phyloP scores from a whole-genome alignment of 768 basidiomycete species.

The Naganishia randhawae region DNA sequence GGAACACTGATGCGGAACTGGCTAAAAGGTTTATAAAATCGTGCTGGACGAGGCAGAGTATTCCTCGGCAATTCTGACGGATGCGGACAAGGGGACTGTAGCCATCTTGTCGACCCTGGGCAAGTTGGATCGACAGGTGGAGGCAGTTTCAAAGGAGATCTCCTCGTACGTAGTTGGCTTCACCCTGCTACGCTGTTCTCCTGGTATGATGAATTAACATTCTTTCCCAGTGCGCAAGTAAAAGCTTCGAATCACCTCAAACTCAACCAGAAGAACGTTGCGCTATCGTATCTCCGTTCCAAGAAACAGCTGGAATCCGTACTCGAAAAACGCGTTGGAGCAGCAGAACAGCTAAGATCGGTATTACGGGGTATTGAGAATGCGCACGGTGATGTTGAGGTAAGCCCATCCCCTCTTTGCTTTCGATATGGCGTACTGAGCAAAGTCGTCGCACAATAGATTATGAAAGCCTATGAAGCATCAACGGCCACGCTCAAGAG shows the following conservation, averaged over 20 bases:
- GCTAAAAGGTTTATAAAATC: constrained; percentile 74
- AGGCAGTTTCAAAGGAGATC: constrained; percentile 66
- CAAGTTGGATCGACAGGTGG: constrained; percentile 67
- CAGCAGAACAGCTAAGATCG: constrained; percentile 68
- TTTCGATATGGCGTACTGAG: background rate
- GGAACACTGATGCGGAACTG: background rate
- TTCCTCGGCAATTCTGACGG: constrained; percentile 58
- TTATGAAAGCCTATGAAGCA: constrained; percentile 78
- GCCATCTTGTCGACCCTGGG: constrained; percentile 70
- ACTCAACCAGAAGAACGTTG: constrained; percentile 67
- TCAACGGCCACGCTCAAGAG: constrained; percentile 72
- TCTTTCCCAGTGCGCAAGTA: constrained; percentile 59
- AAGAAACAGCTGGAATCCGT: constrained; percentile 77
- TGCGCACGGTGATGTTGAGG: constrained; percentile 84
- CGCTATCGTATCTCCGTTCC: constrained; percentile 71
- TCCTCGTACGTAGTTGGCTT: constrained; percentile 59
- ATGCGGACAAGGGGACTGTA: constrained; percentile 77
- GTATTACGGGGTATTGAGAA: constrained; percentile 79
- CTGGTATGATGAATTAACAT: background rate
- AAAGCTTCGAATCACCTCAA: constrained; percentile 66
- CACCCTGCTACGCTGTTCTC: background rate
- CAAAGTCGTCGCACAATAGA: constrained; percentile 54
- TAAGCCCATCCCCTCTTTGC: constrained; percentile 46
- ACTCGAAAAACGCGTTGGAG: constrained; percentile 67
- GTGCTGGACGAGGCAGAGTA: constrained; percentile 53